Evolutionary conservation across 768 basidiomycete species (phyloP).

Genomic region (Sporobolomyces pararoseus): DNA sequence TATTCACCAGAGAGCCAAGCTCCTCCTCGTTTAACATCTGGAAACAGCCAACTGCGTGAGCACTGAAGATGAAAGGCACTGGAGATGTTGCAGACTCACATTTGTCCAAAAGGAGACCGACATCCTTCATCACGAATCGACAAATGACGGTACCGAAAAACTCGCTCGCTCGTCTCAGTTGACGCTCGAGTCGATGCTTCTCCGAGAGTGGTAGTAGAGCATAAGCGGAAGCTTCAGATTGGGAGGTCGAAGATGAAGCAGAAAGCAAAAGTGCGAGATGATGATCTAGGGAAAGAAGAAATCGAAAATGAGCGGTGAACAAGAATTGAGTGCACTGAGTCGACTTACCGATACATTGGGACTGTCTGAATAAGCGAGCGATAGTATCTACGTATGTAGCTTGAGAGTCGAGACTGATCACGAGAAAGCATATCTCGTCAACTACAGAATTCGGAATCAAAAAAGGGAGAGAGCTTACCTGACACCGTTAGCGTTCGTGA

Average conservation of each 20-base stretch:
- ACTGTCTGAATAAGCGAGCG: conserved; percentile 65
- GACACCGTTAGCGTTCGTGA: conserved; percentile 39
- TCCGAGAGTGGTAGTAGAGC: conserved; percentile 64
- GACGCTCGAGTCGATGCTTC: conserved; percentile 64
- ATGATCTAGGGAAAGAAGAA: conserved; percentile 8
- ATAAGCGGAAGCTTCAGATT: conserved; percentile 51
- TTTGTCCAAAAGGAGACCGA: conserved; percentile 82
- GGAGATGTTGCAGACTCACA: conserved; percentile 46
- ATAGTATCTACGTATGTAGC: conserved; percentile 75
- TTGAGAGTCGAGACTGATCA: conserved; percentile 74
- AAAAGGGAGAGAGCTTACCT: conserved; percentile 31
- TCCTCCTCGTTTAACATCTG: conserved; percentile 41
- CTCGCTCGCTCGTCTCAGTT: conserved; percentile 76
- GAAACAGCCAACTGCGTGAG: background rate
- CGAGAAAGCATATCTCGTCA: background rate
- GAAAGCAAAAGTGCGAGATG: conserved; percentile 24
- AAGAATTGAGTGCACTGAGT: background rate
- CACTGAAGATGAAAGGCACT: background rate
- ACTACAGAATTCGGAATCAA: background rate
- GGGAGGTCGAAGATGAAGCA: conserved; percentile 2
- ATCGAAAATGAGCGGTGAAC: background rate
- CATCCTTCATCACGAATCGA: conserved; percentile 81
- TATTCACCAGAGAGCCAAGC: conserved; percentile 36
- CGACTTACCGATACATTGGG: conserved; percentile 60
- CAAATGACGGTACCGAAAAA: conserved; percentile 85